These are phyloP conservation scores for Wallacemonas sp. DNA, from an alignment of 208 protist genomes.

Conservation along the genomic window DNA sequence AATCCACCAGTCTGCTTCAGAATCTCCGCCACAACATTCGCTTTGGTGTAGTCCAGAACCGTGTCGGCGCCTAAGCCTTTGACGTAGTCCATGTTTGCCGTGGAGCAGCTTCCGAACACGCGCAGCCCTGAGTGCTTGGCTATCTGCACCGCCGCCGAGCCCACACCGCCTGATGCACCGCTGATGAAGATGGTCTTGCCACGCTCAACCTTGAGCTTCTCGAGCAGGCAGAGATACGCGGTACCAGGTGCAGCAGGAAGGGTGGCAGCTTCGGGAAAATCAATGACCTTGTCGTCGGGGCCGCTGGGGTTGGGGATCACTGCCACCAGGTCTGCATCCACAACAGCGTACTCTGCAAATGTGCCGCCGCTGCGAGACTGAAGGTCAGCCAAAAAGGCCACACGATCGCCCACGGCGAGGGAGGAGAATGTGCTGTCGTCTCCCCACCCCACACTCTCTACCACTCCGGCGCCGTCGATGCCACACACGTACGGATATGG, in stretches of 20 bases:
- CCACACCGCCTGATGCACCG: constrained; percentile 74
- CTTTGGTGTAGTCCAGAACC: constrained; percentile 70
- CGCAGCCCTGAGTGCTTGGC: constrained; percentile 69
- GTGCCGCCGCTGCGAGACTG: constrained; percentile 40
- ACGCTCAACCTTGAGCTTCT: constrained; percentile 66
- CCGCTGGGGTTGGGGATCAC: constrained; percentile 28
- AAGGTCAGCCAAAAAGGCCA: constrained; percentile 63
- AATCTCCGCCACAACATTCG: constrained; percentile 52
- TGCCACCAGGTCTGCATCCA: constrained; percentile 45
- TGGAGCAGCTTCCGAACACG: constrained; percentile 68
- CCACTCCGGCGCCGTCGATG: constrained; percentile 60
- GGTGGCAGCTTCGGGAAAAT: constrained; percentile 71
- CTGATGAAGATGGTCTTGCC: constrained; percentile 76
- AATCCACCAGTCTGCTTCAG: constrained; percentile 48
- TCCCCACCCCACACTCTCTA: constrained; percentile 72
- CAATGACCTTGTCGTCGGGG: constrained; percentile 29
- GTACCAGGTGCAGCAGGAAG: constrained; percentile 62
- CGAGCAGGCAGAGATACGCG: constrained; percentile 74
- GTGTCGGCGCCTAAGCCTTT: constrained; percentile 60
- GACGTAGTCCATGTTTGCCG: constrained; percentile 53
- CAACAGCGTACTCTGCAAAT: constrained; percentile 72
- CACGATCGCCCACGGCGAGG: constrained; percentile 56
- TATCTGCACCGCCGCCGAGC: constrained; percentile 75
- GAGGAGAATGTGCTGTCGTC: constrained; percentile 12
- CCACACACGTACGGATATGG: constrained; percentile 64